Evolutionary conservation across 1,139 yeast genomes (phyloP), one percentile per base, ranked within the genome.

Genomic region (Saccharomyces hybrid): DNA sequence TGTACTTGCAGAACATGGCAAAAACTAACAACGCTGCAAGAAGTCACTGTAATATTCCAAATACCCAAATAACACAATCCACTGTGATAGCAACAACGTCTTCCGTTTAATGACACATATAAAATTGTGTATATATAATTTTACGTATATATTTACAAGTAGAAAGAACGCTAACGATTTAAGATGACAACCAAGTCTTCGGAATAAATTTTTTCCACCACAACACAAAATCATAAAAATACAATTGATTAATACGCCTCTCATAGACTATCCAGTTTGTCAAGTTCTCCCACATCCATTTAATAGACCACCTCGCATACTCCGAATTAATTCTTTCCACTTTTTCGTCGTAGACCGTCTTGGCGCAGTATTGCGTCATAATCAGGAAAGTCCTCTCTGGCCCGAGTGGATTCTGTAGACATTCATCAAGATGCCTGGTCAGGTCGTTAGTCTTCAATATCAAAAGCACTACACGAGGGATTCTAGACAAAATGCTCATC

Each of bases 361-460:
- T 74, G 0, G 97, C 91, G 73, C 98, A 93, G 69, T 93, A 93
- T 48, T 82, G 81, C 1, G 96, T 95, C 85, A 93, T 80, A 51
- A 93, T 89, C 61, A 91, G 72, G 63, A 93, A 93, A 0, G 96
- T 86, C 55, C 96, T 76, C 67, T 88, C 93, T 1, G 90, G 87
- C 0, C 98, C 98, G 50, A 91, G 73, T 0, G 97, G 96, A 59
- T 84, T 83, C 50, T 86, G 80, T 56, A 93, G 76, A 57, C 81
- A 78, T 64, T 93, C 98, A 70, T 93, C 99, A 52, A 93, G 74
- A 61, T 84, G 85, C 63, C 99, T 77, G 0, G 96, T 90, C 56
- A 95, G 76, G 73, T 95, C 99, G 67, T 95, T 93, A 0, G 99
- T 95, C 68, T 95, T 95, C 64, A 95, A 75, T 55, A 95, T 88